phyloP scores from a whole-genome alignment of 371 early-diverging fungal species.

The Rhizopus stolonifer region DNA sequence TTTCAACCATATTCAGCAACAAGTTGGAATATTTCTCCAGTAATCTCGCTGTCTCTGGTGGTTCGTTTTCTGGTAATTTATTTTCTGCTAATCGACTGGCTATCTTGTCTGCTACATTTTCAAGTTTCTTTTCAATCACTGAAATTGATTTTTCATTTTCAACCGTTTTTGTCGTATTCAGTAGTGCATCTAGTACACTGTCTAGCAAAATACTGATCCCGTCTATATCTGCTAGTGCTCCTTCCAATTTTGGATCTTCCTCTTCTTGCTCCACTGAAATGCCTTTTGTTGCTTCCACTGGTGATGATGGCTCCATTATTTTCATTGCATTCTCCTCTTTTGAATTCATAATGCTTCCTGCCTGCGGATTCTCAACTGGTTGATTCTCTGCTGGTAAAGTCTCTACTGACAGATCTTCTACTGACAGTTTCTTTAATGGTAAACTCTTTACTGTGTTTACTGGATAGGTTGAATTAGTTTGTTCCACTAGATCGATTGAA shows the following conservation, averaged over 20 bases:
- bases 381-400: too few species aligned
- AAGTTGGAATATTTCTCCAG: constrained; percentile 23
- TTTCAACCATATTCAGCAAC: constrained; percentile 20
- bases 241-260: constrained; percentile 9
- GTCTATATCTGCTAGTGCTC: constrained; percentile 32
- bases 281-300: too few species aligned
- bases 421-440: too few species aligned
- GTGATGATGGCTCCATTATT: background rate
- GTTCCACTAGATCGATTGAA: too few species aligned
- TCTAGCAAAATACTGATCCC: constrained; percentile 33
- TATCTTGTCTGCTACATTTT: constrained; percentile 12
- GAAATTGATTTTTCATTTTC: constrained; percentile 5
- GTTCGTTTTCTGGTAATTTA: background rate
- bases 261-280: too few species aligned
- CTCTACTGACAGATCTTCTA: too few species aligned
- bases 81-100: constrained; percentile 2
- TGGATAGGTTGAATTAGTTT: too few species aligned
- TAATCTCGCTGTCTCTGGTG: constrained; percentile 11
- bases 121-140: constrained; percentile 19
- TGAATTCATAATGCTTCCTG: too few species aligned
- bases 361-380: too few species aligned
- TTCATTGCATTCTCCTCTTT: background rate
- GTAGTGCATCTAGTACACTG: constrained; percentile 27
- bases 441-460: too few species aligned
- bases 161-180: constrained; percentile 2